Base-by-base conservation (phyloP, 2,329 filamentous ascomycete species). In the Herpomyces periplanetae region DNA sequence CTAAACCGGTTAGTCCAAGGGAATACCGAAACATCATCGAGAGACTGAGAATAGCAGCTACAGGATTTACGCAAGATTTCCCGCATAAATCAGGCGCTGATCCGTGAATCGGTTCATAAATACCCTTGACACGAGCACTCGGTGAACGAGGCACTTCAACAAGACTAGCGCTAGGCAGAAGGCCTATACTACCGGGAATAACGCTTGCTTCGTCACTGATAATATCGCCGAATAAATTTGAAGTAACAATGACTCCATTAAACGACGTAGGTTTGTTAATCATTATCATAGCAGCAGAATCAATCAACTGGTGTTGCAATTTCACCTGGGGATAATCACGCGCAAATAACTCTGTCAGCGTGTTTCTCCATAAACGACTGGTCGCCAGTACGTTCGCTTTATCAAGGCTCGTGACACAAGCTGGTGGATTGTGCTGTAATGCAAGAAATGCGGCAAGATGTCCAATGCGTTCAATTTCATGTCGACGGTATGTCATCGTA, bases 21-120 rank as follows among this genome's bases (percentile, higher is more conserved):
- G 71, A 87, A 48, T 88, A 91, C 34, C 69, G 62, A 32, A 88
- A 51, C 61, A 96, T 66, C 71, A 91, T 87, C 31, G 69, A 69
- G 7, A 85, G 51, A 6, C 71, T 87, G 16, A 91, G 53, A 27
- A 91, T 69, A 21, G 69, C 73, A 19, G 73, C 75, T 24, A 91
- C 49, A 13, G 75, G 75, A 47, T 84, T 85, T 32, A 87, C 71
- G 28, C 87, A 61, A 24, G 66, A 66, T 43, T 84, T 53, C 28
- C 75, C 73, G 2, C 66, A 69, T 31, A 91, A 91, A 34, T 91
- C 73, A 11, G 73, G 75, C 9, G 75, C 75, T 17, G 66, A 80
- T 14, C 69, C 73, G 39, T 96, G 75, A 31, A 96, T 91, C 11
- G 75, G 75, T 49, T 91, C 75, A 38, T 87, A 96, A 33, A 91